A percentile compares a stretch with the other conserved stretches of the same genome.
phyloP scores from a whole-genome alignment of 1,284 basidiomycete species.

The Amylostereum areolatum region DNA sequence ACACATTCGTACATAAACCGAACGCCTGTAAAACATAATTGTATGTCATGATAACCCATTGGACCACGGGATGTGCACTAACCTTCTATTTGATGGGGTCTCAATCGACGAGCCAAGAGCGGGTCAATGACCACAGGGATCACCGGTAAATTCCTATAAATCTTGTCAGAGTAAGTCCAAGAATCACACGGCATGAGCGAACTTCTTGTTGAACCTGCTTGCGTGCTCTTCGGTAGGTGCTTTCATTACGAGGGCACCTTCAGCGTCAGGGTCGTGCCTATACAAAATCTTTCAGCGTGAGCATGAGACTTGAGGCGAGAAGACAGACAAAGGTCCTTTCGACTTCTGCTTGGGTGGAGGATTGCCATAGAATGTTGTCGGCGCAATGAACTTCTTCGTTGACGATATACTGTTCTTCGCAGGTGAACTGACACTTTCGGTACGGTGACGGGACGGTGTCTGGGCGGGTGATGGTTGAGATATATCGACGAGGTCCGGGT shows the following conservation, averaged over 20 bases:
- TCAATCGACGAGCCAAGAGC: slow-evolving; percentile 67
- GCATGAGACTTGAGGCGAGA: background rate
- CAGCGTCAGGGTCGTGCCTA: slow-evolving; percentile 71
- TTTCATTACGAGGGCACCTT: slow-evolving; percentile 85
- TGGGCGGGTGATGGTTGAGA: background rate
- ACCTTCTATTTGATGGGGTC: slow-evolving; percentile 92
- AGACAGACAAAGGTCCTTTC: slow-evolving; percentile 47
- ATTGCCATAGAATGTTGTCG: slow-evolving; percentile 54
- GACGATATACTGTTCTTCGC: slow-evolving; percentile 9
- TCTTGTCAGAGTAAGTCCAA: slow-evolving; percentile 5
- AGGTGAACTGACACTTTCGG: slow-evolving; percentile 5
- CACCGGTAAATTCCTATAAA: slow-evolving; percentile 46
- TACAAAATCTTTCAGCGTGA: too few species aligned
- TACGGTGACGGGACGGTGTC: background rate
- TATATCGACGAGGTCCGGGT: slow-evolving; percentile 17
- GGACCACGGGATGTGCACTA: slow-evolving; percentile 7
- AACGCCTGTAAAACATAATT: slow-evolving; percentile 42
- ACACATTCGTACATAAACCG: slow-evolving; percentile 95
- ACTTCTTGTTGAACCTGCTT: slow-evolving; percentile 70
- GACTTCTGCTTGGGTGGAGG: slow-evolving; percentile 35
- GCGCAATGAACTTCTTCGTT: slow-evolving; percentile 42
- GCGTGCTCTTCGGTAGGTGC: slow-evolving; percentile 68
- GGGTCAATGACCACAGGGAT: slow-evolving; percentile 95
- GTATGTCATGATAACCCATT: background rate
- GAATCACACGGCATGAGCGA: slow-evolving; percentile 11